phyloP scores from a whole-genome alignment of 805 yeast species.

The Saccharomyces jurei region DNA sequence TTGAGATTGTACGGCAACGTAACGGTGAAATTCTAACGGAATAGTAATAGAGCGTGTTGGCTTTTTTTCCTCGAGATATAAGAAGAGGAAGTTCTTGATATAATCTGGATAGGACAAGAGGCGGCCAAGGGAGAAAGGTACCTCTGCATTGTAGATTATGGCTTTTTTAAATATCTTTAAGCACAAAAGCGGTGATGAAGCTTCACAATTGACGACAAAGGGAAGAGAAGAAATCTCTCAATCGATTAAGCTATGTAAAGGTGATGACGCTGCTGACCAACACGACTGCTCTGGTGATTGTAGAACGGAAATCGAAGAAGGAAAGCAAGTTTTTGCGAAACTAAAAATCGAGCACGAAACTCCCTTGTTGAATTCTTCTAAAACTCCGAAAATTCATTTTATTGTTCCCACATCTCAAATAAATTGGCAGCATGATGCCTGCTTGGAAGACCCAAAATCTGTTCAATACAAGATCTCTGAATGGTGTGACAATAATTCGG shows the following conservation, averaged over 20 bases:
- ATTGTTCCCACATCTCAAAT: conserved; percentile 75
- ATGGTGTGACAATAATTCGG: conserved; percentile 32
- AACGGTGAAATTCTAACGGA: background rate
- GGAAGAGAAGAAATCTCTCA: conserved; percentile 12
- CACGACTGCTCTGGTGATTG: conserved; percentile 17
- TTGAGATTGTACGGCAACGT: background rate
- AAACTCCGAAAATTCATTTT: conserved; percentile 61
- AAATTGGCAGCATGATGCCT: conserved; percentile 81
- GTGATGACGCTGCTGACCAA: conserved; percentile 16
- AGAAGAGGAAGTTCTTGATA: background rate
- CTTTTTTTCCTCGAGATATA: background rate
- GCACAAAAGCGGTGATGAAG: background rate
- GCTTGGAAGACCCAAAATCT: conserved; percentile 34
- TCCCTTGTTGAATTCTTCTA: conserved; percentile 63
- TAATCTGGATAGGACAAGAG: background rate
- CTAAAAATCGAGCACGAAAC: conserved; percentile 27
- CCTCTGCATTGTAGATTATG: background rate
- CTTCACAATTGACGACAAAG: conserved; percentile 2
- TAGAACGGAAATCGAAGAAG: conserved; percentile 24
- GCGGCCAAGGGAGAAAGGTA: background rate
- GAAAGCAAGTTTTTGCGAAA: conserved; percentile 18
- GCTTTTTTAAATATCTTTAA: background rate
- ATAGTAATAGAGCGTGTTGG: background rate
- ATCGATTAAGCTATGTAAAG: conserved; percentile 18
- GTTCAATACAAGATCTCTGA: conserved; percentile 38